phyloP scores from a whole-genome alignment of 2,329 filamentous ascomycete species.

The Pseudogymnoascus sp. region DNA sequence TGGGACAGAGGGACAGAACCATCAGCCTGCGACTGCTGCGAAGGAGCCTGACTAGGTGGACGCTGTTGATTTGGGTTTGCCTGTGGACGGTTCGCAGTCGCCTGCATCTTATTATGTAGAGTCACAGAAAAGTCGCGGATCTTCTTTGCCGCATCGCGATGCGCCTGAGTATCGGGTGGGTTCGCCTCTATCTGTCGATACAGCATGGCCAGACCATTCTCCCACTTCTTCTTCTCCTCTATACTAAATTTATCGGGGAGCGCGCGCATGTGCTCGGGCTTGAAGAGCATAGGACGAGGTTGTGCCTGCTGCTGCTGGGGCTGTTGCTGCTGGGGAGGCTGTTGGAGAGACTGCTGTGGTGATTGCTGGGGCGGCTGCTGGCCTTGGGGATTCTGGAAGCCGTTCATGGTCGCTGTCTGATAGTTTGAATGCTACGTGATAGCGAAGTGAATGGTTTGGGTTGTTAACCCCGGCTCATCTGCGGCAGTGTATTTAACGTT shows the following conservation, averaged over 20 bases:
- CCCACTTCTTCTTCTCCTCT: constrained; percentile 52
- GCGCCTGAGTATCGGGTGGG: constrained; percentile 39
- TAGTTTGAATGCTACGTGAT: not conserved
- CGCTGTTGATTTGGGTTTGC: constrained; percentile 6
- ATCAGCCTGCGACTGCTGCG: constrained; percentile 13
- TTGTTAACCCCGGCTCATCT: not conserved
- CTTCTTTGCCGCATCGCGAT: constrained; percentile 47
- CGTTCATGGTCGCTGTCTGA: constrained; percentile 20
- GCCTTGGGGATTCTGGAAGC: constrained; percentile 18
- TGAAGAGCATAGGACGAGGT: constrained; percentile 19
- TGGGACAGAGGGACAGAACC: constrained; percentile 15
- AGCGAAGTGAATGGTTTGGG: not conserved
- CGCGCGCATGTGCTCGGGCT: constrained; percentile 27
- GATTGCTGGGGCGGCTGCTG: constrained; percentile 18
- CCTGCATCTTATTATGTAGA: constrained; percentile 44
- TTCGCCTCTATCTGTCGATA: constrained; percentile 45
- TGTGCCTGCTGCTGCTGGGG: constrained; percentile 19
- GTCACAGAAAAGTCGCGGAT: constrained; percentile 54
- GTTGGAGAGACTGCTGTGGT: not conserved
- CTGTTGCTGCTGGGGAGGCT: constrained; percentile 12
- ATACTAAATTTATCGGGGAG: constrained; percentile 35
- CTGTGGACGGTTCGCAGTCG: constrained; percentile 18
- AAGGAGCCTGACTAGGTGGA: constrained; percentile 9
- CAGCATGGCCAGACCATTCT: constrained; percentile 45
- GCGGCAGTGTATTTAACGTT: not conserved